Evolutionary conservation across 2,329 filamentous ascomycete genomes (phyloP), one percentile per base, ranked within the genome.

Genomic region (Hansfordia pulvinata): DNA sequence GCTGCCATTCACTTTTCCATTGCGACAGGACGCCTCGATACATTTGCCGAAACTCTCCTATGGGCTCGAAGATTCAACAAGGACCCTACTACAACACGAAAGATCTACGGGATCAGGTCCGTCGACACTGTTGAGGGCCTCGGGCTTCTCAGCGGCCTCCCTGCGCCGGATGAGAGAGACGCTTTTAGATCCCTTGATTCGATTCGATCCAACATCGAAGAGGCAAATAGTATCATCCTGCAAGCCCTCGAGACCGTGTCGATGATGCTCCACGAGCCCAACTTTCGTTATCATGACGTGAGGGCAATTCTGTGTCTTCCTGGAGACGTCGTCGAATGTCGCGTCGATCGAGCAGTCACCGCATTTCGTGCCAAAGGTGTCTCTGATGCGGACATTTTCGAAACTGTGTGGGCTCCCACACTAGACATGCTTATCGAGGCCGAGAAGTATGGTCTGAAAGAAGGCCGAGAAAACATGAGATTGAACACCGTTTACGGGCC

Each of bases 321-420:
- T 5, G 10, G 5, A 4, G 8, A 15, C 2, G 25, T 27, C 10
- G 8, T 25, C 10, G 21, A 13, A 23, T 4, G 17, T 6, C 27
- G 28, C 13, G 15, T 32, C 18, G 13, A 26, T 23, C 18, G 20
- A 23, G 13, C 12, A 3, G 14, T 26, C 10, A 17, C 6, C 10
- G 11, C 28, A 5, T 15, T 26, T 10, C 12, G 28, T 9, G 10
- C 18, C 8, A 14, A 21, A 13, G 14, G 20, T 7, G 16, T 20
- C 20, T 29, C 30, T 7, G 29, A 36, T 15, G 22, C 26, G 10
- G 30, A 29, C 10, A 17, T 35, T 6, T 20, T 27, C 12, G 13
- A 19, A 6, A 12, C 14, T 4, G 35, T 54, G 3, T 52, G 47
- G 49, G 41, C 43, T 15, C 47, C 49, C 4, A 51, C 45, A 1